Evolutionary conservation across 176 grass and related monocot genomes (phyloP).

Genomic region (Cocos nucifera): DNA sequence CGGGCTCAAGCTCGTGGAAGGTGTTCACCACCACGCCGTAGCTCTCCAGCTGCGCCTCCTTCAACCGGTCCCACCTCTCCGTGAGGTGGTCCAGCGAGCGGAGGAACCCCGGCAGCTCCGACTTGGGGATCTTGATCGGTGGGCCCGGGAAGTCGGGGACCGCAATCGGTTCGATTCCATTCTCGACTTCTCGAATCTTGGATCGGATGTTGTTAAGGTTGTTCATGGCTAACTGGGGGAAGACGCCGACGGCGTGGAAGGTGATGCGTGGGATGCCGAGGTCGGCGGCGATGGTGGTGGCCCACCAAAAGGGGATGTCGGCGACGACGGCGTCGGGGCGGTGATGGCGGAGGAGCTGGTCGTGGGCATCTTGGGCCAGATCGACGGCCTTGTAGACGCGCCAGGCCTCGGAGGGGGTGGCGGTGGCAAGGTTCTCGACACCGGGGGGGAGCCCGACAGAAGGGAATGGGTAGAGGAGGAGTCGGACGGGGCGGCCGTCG

Average conservation of each 20-base stretch:
- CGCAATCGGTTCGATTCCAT: not conserved
- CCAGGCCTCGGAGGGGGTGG: slow-evolving; percentile 25
- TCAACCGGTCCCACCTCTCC: slow-evolving; percentile 33
- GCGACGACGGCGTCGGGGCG: slow-evolving; percentile 51
- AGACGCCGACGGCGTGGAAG: slow-evolving; percentile 53
- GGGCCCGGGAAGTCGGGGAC: slow-evolving; percentile 40
- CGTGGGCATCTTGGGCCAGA: slow-evolving; percentile 27
- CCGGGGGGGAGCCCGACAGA: slow-evolving; percentile 41
- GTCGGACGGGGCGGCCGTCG: slow-evolving; percentile 16
- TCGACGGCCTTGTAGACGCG: slow-evolving; percentile 44
- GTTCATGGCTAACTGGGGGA: slow-evolving; percentile 56
- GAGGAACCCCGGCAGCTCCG: slow-evolving; percentile 68
- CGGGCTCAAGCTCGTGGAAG: slow-evolving; percentile 41
- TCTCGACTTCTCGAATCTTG: slow-evolving; percentile 24
- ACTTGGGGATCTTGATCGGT: slow-evolving; percentile 41
- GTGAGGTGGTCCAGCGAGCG: slow-evolving; percentile 35
- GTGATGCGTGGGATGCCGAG: slow-evolving; percentile 53
- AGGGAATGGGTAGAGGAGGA: slow-evolving; percentile 49
- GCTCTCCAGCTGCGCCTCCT: slow-evolving; percentile 36
- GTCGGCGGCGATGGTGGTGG: slow-evolving; percentile 35
- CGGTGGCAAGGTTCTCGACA: slow-evolving; percentile 39
- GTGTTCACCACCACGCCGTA: slow-evolving; percentile 74
- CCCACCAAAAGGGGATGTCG: slow-evolving; percentile 49
- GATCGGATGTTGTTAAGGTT: slow-evolving; percentile 31
- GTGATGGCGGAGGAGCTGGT: slow-evolving; percentile 42